A percentile compares a stretch with the other conserved stretches of the same genome.
These are phyloP conservation scores for Podaxis rugospora DNA, from an alignment of 768 basidiomycete genomes.

Conservation along the genomic window DNA sequence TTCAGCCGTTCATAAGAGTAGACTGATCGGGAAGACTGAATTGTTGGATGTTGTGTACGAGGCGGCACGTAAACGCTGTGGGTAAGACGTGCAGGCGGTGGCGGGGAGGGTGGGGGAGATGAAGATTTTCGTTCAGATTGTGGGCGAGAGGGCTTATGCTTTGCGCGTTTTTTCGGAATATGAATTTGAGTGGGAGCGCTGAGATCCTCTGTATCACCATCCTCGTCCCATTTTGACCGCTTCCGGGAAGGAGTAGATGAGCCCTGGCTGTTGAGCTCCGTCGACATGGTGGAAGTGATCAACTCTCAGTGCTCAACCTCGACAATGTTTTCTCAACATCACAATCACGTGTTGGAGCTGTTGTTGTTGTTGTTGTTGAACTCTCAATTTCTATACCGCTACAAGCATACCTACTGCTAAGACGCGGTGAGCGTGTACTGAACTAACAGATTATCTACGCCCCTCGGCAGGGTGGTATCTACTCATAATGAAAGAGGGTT, in stretches of 20 bases:
- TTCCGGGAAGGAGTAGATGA: constrained; percentile 61
- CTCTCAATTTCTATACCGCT: too few relatives aligned
- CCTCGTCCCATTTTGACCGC: constrained; percentile 74
- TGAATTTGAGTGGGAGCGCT: constrained; percentile 29
- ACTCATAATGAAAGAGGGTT: too few relatives aligned
- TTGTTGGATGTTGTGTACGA: constrained; percentile 70
- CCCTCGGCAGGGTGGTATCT: too few relatives aligned
- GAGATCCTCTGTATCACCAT: constrained; percentile 30
- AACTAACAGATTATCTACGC: too few relatives aligned
- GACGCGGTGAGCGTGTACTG: too few relatives aligned
- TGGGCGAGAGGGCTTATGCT: constrained; percentile 30
- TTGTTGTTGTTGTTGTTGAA: too few relatives aligned
- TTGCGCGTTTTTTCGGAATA: constrained; percentile 52
- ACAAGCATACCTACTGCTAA: too few relatives aligned
- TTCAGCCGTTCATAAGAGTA: constrained; percentile 93
- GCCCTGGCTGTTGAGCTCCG: constrained; percentile 22
- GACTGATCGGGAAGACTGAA: constrained; percentile 87
- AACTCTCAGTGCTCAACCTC: not conserved
- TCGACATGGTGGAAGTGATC: constrained; percentile 19
- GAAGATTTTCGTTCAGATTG: constrained; percentile 16
- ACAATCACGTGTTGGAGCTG: not conserved
- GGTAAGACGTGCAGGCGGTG: constrained; percentile 17
- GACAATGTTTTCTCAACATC: too few relatives aligned
- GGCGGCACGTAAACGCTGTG: constrained; percentile 75
- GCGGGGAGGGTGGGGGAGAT: constrained; percentile 16